Evolutionary conservation across 1,139 yeast genomes (phyloP).

Genomic region (Debaryomyces fabryi): DNA sequence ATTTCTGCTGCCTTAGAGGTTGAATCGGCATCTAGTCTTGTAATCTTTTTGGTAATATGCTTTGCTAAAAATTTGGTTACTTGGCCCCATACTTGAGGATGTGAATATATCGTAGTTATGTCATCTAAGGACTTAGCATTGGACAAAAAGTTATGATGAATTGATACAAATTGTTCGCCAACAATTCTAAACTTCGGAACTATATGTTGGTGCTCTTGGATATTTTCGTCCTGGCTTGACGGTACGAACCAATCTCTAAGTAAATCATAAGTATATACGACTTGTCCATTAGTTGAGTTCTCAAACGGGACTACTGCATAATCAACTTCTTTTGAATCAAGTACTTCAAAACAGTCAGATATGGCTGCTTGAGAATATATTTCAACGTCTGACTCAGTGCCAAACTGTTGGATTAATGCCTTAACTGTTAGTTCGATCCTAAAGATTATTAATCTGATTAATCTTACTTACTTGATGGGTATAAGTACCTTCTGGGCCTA

Average conservation of each 20-base stretch:
- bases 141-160: slow-evolving; percentile 75
- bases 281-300: slow-evolving; percentile 94
- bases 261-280: slow-evolving; percentile 79
- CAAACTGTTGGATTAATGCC: slow-evolving; percentile 83
- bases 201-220: slow-evolving; percentile 2
- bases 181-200: slow-evolving; percentile 51
- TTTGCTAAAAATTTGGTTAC: slow-evolving; percentile 55
- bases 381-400: slow-evolving; percentile 35
- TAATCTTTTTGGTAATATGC: slow-evolving; percentile 37
- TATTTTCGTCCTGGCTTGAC: slow-evolving; percentile 12
- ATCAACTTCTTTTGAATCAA: slow-evolving; percentile 52
- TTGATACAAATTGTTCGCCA: slow-evolving; percentile 80
- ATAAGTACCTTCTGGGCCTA: slow-evolving; percentile 91
- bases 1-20: slow-evolving; percentile 84
- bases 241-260: slow-evolving; percentile 64
- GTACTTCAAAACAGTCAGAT: slow-evolving; percentile 63
- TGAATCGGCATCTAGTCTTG: slow-evolving; percentile 66
- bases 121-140: slow-evolving; percentile 45
- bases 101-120: slow-evolving; percentile 71
- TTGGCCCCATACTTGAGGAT: slow-evolving; percentile 99
- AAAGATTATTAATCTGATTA: not conserved
- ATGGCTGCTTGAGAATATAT: slow-evolving; percentile 53
- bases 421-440: slow-evolving; percentile 23
- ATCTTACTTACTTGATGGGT: slow-evolving; percentile 72
- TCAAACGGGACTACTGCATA: slow-evolving; percentile 90